A percentile compares a stretch with the other conserved stretches of the same genome.
Conservation (phyloP, 768 basidiomycete species). For the Pisolithus orientalis region DNA sequence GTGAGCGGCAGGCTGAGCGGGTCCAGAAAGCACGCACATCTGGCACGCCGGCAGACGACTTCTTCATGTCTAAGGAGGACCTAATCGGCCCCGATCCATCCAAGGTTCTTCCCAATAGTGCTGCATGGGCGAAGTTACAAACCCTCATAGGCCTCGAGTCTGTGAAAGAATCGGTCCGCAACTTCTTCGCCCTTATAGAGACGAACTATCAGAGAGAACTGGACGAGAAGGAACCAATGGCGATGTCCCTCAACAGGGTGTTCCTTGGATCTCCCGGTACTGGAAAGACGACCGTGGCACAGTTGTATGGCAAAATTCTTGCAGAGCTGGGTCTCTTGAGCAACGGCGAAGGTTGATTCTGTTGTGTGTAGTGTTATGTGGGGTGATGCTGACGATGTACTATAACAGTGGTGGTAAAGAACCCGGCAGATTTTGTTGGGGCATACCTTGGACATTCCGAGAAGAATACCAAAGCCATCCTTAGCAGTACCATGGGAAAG, state of each 20-base stretch:
- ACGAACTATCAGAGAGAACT: conserved; percentile 59
- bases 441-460: conserved; percentile 54
- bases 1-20: conserved; percentile 49
- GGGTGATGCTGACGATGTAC: not conserved
- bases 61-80: conserved; percentile 46
- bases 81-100: conserved; percentile 63
- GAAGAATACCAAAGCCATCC: conserved; percentile 56
- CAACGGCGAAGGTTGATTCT: conserved; percentile 56
- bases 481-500: conserved; percentile 54
- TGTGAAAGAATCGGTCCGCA: conserved; percentile 50
- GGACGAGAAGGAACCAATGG: conserved; percentile 44
- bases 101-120: conserved; percentile 36
- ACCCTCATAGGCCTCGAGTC: conserved; percentile 45
- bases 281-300: conserved; percentile 66
- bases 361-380: not conserved
- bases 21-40: conserved; percentile 34
- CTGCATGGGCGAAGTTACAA: conserved; percentile 48
- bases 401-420: conserved; percentile 53
- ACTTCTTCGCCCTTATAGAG: conserved; percentile 39
- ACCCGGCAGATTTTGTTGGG: conserved; percentile 67
- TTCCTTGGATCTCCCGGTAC: conserved; percentile 68
- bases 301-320: conserved; percentile 58
- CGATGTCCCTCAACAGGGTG: conserved; percentile 54
- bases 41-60: conserved; percentile 41
- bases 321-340: conserved; percentile 59